phyloP scores from a whole-genome alignment of 2,329 filamentous ascomycete species.

The Aspergillus brasiliensis region DNA sequence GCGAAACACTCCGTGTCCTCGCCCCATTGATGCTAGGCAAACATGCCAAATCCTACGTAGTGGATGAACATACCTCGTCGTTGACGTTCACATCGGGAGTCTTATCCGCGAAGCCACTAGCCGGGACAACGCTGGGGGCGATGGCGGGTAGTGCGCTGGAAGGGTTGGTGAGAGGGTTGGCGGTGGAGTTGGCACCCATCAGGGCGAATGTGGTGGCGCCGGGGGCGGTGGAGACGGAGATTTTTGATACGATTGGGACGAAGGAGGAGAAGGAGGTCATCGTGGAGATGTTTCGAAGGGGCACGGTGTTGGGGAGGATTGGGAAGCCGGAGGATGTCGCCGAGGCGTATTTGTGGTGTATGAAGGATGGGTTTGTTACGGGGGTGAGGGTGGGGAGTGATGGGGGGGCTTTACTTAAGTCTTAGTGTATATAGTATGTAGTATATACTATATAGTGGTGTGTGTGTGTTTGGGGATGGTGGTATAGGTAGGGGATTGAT shows the following conservation, averaged over 20 bases:
- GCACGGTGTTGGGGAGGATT: slow-evolving; percentile 27
- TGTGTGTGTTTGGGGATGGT: not conserved
- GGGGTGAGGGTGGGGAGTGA: slow-evolving; percentile 38
- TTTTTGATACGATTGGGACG: slow-evolving; percentile 27
- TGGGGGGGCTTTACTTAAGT: slow-evolving; percentile 39
- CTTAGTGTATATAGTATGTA: not conserved
- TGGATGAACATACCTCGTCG: slow-evolving; percentile 28
- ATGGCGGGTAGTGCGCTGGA: slow-evolving; percentile 29
- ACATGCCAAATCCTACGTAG: slow-evolving; percentile 40
- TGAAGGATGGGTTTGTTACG: slow-evolving; percentile 47
- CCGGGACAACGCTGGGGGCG: slow-evolving; percentile 35
- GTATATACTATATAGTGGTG: not conserved
- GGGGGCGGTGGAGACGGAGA: slow-evolving; percentile 45
- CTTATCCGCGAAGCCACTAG: slow-evolving; percentile 36
- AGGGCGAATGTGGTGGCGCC: slow-evolving; percentile 47
- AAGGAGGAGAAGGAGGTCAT: slow-evolving; percentile 22
- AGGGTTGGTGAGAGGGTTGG: slow-evolving; percentile 40
- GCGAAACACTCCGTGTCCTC: slow-evolving; percentile 38
- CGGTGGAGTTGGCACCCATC: slow-evolving; percentile 46
- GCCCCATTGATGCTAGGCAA: slow-evolving; percentile 45
- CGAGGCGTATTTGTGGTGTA: slow-evolving; percentile 48
- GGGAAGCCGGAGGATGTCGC: slow-evolving; percentile 42
- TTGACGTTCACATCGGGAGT: slow-evolving; percentile 47
- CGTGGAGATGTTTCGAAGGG: slow-evolving; percentile 27
- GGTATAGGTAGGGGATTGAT: not conserved